These are phyloP conservation scores for Alternaria ethzedia DNA, from an alignment of 2,329 filamentous ascomycete genomes.

Conservation along the genomic window DNA sequence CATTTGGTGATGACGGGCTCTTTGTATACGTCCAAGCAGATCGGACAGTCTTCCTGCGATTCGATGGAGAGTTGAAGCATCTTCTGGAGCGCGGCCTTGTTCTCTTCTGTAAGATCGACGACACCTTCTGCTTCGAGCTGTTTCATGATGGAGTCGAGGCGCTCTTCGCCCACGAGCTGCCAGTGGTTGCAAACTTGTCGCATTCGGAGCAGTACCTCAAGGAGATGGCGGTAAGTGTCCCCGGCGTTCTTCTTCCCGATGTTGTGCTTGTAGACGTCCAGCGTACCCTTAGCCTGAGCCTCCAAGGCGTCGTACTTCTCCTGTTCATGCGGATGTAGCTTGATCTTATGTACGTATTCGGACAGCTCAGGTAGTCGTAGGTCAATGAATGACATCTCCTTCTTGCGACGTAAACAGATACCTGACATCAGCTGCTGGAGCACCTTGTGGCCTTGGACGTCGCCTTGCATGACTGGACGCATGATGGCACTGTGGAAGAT, in stretches of 20 bases:
- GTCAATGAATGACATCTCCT: constrained; percentile 88
- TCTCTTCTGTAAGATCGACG: constrained; percentile 75
- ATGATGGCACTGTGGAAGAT: constrained; percentile 77
- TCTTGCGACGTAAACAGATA: constrained; percentile 80
- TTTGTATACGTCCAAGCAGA: constrained; percentile 77
- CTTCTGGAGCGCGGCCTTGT: constrained; percentile 73
- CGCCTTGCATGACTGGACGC: constrained; percentile 67
- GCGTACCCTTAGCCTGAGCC: constrained; percentile 74
- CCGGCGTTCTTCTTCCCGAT: constrained; percentile 51
- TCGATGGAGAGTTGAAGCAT: constrained; percentile 79
- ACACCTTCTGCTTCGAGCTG: constrained; percentile 71
- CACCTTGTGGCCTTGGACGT: constrained; percentile 65
- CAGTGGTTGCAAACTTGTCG: constrained; percentile 90
- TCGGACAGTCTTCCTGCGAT: constrained; percentile 79
- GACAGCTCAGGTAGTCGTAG: constrained; percentile 77
- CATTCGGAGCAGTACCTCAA: constrained; percentile 82
- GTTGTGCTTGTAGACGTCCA: constrained; percentile 64
- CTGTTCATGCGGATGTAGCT: constrained; percentile 75
- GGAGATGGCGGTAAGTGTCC: constrained; percentile 70
- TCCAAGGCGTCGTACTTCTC: constrained; percentile 76
- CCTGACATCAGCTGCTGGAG: constrained; percentile 80
- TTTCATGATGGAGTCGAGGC: constrained; percentile 74
- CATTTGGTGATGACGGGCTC: constrained; percentile 83
- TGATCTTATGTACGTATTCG: constrained; percentile 77
- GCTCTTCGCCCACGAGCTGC: constrained; percentile 74